Evolutionary conservation across 2,329 filamentous ascomycete genomes (phyloP).

Genomic region (Microdochium nivale): DNA sequence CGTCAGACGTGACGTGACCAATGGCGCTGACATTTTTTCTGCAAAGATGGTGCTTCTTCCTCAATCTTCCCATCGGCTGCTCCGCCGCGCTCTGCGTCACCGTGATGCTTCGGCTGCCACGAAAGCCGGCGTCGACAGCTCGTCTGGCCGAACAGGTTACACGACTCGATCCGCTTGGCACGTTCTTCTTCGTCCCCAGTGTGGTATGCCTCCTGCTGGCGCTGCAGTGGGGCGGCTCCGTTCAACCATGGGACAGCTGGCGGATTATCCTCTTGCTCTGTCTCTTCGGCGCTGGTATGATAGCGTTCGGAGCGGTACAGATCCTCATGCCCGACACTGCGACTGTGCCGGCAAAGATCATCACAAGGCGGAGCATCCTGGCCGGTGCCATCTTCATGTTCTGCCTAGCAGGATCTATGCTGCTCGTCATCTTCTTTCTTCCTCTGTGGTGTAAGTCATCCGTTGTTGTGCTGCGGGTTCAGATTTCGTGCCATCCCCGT

Average conservation of each 20-base stretch:
- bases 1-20: not conserved
- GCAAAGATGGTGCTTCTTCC: conserved; percentile 44
- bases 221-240: conserved; percentile 51
- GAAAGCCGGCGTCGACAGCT: conserved; percentile 5
- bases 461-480: not conserved
- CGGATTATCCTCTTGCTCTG: conserved; percentile 45
- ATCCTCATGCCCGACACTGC: conserved; percentile 44
- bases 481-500: not conserved
- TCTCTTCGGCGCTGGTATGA: conserved; percentile 35
- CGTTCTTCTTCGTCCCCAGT: conserved; percentile 49
- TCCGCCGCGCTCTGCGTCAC: conserved; percentile 39
- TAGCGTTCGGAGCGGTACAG: conserved; percentile 43
- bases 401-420: conserved; percentile 31
- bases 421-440: conserved; percentile 45
- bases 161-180: conserved; percentile 48
- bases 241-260: conserved; percentile 40
- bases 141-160: conserved; percentile 2
- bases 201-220: conserved; percentile 53
- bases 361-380: conserved; percentile 46
- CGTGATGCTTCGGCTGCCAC: conserved; percentile 36
- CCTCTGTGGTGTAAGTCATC: conserved; percentile 38
- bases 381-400: conserved; percentile 27
- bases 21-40: not conserved
- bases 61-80: conserved; percentile 48
- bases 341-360: conserved; percentile 45